phyloP scores from a whole-genome alignment of 176 grass and related monocot species.

The Stipa capillata region DNA sequence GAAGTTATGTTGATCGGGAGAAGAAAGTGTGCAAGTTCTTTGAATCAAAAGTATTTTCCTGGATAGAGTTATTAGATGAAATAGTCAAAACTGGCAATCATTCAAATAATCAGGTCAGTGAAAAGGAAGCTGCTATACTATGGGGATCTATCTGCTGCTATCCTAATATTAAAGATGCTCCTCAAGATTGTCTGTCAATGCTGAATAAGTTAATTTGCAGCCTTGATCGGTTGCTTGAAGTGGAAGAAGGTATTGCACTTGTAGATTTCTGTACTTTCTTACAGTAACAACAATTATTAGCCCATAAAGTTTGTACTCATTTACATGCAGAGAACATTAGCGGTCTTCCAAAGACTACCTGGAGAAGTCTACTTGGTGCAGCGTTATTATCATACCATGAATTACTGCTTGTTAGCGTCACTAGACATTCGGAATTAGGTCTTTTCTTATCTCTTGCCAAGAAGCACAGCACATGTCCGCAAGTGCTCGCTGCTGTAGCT shows the following conservation, averaged over 20 bases:
- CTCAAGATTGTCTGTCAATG: slow-evolving; percentile 31
- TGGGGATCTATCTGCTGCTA: slow-evolving; percentile 77
- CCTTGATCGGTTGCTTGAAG: slow-evolving; percentile 44
- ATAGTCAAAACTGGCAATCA: slow-evolving; percentile 1
- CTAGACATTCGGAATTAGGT: slow-evolving; percentile 37
- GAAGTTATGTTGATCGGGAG: slow-evolving; percentile 28
- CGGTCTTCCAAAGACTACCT: slow-evolving; percentile 59
- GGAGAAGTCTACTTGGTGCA: slow-evolving; percentile 72
- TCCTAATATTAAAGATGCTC: slow-evolving; percentile 38
- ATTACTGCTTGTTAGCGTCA: slow-evolving; percentile 20
- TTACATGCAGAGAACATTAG: slow-evolving; percentile 39
- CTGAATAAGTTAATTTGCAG: slow-evolving; percentile 65
- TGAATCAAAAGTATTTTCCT: slow-evolving; percentile 42
- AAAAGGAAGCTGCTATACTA: slow-evolving; percentile 58
- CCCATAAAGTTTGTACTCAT: too few species aligned
- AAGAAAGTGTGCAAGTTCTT: slow-evolving; percentile 53
- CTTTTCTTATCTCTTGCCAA: slow-evolving; percentile 63
- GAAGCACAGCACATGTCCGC: slow-evolving; percentile 59
- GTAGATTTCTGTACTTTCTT: slow-evolving; percentile 3
- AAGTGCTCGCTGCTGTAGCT: slow-evolving; percentile 71
- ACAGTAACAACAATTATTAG: slow-evolving; percentile 7
- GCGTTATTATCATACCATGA: slow-evolving; percentile 62
- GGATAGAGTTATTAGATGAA: slow-evolving; percentile 44
- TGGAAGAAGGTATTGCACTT: slow-evolving; percentile 51
- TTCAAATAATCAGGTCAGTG: slow-evolving; percentile 35